Conservation (phyloP, 2,329 filamentous ascomycete genomes). For the Amauroascus verrucosus region DNA sequence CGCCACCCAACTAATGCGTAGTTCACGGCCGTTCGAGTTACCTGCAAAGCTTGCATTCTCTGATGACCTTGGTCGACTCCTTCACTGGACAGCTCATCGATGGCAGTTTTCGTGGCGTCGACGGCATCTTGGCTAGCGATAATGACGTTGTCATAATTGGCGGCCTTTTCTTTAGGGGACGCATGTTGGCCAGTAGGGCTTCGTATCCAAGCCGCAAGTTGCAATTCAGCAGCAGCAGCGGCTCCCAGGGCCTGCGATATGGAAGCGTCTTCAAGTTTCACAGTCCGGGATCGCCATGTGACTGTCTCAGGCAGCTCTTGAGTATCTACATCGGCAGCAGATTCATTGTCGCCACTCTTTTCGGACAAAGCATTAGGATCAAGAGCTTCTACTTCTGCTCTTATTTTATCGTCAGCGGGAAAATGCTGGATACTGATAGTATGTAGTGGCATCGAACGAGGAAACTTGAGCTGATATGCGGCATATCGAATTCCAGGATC, state of each 20-base stretch:
- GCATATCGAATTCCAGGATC: conserved; percentile 92
- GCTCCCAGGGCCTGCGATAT: conserved; percentile 75
- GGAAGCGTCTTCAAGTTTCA: conserved; percentile 83
- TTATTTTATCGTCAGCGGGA: conserved; percentile 51
- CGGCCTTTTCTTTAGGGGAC: conserved; percentile 55
- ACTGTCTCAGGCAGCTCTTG: conserved; percentile 59
- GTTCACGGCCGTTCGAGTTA: conserved; percentile 86
- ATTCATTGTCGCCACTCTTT: conserved; percentile 42
- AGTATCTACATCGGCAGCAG: conserved; percentile 32
- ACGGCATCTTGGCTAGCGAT: conserved; percentile 86
- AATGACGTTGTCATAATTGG: conserved; percentile 82
- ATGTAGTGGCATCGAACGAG: conserved; percentile 71
- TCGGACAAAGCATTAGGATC: conserved; percentile 59
- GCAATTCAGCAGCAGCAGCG: conserved; percentile 48
- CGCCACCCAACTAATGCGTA: conserved; percentile 92
- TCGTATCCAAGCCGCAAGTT: conserved; percentile 41
- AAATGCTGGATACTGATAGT: conserved; percentile 72
- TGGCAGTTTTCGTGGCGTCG: conserved; percentile 84
- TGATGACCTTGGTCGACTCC: conserved; percentile 72
- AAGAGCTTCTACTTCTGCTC: conserved; percentile 58
- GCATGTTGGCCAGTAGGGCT: conserved; percentile 31
- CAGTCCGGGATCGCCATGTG: conserved; percentile 73
- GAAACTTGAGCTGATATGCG: conserved; percentile 81
- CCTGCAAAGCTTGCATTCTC: conserved; percentile 83
- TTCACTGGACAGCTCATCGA: conserved; percentile 78